Evolutionary conservation across 768 basidiomycete genomes (phyloP).

Genomic region (Nidularia pulvinata): DNA sequence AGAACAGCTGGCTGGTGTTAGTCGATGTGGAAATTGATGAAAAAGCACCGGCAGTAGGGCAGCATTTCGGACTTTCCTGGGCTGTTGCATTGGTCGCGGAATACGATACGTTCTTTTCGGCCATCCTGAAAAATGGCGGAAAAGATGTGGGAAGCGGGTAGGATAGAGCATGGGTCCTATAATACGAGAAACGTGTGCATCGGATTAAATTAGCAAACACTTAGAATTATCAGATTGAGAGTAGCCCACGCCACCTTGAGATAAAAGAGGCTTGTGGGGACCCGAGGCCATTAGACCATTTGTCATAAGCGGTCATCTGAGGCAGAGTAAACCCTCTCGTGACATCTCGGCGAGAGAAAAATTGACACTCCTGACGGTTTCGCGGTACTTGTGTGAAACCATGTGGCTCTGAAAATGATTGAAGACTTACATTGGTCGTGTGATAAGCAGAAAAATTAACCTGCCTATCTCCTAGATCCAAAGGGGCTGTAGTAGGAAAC

Average conservation of each 20-base stretch:
- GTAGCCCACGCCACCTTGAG: constrained; percentile 28
- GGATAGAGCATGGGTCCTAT: constrained; percentile 45
- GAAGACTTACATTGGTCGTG: constrained; percentile 10
- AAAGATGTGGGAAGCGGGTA: constrained; percentile 66
- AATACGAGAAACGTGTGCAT: constrained; percentile 2
- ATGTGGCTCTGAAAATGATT: constrained; percentile 1
- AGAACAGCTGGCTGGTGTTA: constrained; percentile 38
- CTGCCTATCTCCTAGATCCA: constrained; percentile 22
- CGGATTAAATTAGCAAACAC: neutral
- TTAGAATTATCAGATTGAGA: too few species aligned
- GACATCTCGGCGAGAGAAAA: constrained; percentile 30
- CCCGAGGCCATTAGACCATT: constrained; percentile 25
- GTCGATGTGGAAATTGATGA: constrained; percentile 46
- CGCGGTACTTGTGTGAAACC: too few species aligned
- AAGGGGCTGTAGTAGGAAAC: constrained; percentile 37
- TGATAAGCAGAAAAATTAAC: constrained; percentile 38
- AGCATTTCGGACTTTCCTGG: neutral
- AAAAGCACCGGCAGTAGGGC: constrained; percentile 17
- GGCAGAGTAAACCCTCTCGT: constrained; percentile 55
- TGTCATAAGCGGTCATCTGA: constrained; percentile 31
- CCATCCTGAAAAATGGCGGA: constrained; percentile 40
- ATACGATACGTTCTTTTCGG: neutral
- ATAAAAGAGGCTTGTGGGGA: constrained; percentile 24
- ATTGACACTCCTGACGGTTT: too few species aligned
- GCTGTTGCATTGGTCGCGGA: neutral